phyloP scores from a whole-genome alignment of 495 filamentous ascomycete genomes.

The Lophiotrema nucula region DNA sequence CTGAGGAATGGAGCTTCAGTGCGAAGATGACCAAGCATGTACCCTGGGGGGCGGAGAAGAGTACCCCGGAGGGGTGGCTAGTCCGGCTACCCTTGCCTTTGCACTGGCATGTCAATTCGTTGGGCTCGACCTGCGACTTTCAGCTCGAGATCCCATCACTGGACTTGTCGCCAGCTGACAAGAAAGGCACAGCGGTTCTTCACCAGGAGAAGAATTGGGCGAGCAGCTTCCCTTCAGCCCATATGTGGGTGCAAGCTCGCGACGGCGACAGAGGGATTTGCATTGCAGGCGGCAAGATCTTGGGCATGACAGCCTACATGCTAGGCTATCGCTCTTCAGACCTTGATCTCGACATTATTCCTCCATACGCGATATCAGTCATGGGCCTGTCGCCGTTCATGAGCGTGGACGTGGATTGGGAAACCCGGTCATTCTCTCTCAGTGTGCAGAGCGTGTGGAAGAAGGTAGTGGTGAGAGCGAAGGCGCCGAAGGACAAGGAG shows the following conservation, averaged over 20 bases:
- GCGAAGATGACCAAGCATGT: slow-evolving; percentile 37
- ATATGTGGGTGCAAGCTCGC: slow-evolving; percentile 47
- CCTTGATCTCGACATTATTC: slow-evolving; percentile 38
- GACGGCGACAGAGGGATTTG: slow-evolving; percentile 36
- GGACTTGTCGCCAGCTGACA: slow-evolving; percentile 21
- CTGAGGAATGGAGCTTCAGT: slow-evolving; percentile 37
- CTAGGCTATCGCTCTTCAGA: slow-evolving; percentile 43
- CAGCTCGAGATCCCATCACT: slow-evolving; percentile 31
- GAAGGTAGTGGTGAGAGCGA: slow-evolving; percentile 40
- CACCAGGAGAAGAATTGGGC: slow-evolving; percentile 54
- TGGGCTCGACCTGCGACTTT: slow-evolving; percentile 42
- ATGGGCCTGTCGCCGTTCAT: slow-evolving; percentile 40
- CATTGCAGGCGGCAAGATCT: slow-evolving; percentile 46
- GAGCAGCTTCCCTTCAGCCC: slow-evolving; percentile 44
- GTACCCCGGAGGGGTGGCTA: slow-evolving; percentile 38
- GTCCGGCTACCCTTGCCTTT: slow-evolving; percentile 45
- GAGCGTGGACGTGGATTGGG: slow-evolving; percentile 39
- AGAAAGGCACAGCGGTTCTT: slow-evolving; percentile 38
- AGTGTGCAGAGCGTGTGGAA: slow-evolving; percentile 35
- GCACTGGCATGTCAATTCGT: slow-evolving; percentile 51
- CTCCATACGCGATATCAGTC: slow-evolving; percentile 36
- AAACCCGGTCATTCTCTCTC: slow-evolving; percentile 32
- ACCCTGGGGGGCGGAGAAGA: slow-evolving; percentile 41
- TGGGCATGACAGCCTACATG: slow-evolving; percentile 48
- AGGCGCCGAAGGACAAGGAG: slow-evolving; percentile 38